Percentiles rank a stretch among this genome's conserved stretches.
phyloP scores from a whole-genome alignment of 805 yeast genomes.

The Sugiyamaella lignohabitans region DNA sequence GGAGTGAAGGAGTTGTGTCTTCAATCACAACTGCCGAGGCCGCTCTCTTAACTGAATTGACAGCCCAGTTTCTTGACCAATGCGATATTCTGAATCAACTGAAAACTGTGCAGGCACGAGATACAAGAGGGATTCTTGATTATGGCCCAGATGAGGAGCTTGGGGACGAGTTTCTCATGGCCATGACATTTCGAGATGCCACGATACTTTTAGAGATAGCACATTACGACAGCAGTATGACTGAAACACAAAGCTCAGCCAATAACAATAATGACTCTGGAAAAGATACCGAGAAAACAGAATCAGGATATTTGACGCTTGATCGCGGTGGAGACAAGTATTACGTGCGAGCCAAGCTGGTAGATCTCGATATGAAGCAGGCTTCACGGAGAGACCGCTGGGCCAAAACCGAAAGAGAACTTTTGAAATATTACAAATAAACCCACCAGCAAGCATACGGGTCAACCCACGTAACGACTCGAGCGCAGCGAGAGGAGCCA shows the following conservation, averaged over 20 bases:
- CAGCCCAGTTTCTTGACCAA: constrained; percentile 15
- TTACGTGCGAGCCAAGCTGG: constrained; percentile 37
- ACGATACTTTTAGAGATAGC: constrained; percentile 43
- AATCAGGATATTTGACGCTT: constrained; percentile 10
- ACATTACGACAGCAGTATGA: no score
- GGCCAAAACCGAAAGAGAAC: constrained; percentile 37
- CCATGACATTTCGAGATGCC: constrained; percentile 55
- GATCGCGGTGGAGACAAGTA: constrained; percentile 17
- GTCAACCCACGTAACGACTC: background rate
- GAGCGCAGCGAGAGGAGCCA: background rate
- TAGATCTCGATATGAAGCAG: constrained; percentile 48
- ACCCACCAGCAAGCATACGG: background rate
- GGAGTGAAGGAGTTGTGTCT: background rate
- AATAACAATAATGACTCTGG: background rate
- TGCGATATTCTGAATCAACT: constrained; percentile 25
- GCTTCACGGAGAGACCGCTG: constrained; percentile 43
- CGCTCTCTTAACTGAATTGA: constrained; percentile 8
- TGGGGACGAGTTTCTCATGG: constrained; percentile 36
- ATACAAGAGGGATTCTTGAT: constrained; percentile 24
- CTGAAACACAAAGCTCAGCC: no score
- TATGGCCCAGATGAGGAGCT: constrained; percentile 28
- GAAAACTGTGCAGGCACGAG: constrained; percentile 26
- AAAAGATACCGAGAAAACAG: constrained; percentile 22
- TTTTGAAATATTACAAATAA: constrained; percentile 8
- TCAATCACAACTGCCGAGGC: background rate